phyloP scores from a whole-genome alignment of 1,284 basidiomycete genomes.

The Uromyces viciae-fabae region DNA sequence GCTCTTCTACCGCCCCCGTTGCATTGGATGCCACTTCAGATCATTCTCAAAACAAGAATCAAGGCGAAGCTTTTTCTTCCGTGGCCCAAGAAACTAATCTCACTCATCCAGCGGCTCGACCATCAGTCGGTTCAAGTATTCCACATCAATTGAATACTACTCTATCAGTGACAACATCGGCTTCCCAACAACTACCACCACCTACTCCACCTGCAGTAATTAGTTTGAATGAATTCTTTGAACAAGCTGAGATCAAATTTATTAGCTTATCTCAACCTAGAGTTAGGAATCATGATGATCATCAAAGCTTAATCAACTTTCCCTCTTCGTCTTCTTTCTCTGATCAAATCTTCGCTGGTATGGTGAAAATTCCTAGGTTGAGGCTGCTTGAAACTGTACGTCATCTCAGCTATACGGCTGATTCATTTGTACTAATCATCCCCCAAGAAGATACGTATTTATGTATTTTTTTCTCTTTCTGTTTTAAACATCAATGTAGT shows the following conservation, averaged over 20 bases:
- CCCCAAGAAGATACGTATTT: too few relatives aligned
- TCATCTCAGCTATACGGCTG: not conserved
- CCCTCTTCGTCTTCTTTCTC: conserved; percentile 23
- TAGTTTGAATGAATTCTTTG: conserved; percentile 37
- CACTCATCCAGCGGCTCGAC: too few relatives aligned
- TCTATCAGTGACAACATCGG: not conserved
- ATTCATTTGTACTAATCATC: not conserved
- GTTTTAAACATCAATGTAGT: too few relatives aligned
- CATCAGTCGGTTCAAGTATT: too few relatives aligned
- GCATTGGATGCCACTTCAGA: not conserved
- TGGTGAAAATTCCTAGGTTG: conserved; percentile 38
- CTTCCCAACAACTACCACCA: not conserved
- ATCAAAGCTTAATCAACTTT: not conserved
- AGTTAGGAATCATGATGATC: conserved; percentile 29
- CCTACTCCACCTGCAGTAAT: conserved; percentile 1
- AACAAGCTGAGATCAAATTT: conserved; percentile 42
- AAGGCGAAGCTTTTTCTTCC: not conserved
- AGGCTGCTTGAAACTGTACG: conserved; percentile 21
- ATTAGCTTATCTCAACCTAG: conserved; percentile 37
- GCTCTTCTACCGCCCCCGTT: not conserved
- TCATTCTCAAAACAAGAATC: not conserved
- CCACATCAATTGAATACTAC: too few relatives aligned
- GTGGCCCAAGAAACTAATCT: not conserved
- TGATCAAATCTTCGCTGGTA: conserved; percentile 35
- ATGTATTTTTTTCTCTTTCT: not conserved